A percentile compares a stretch with the other conserved stretches of the same genome.
phyloP scores from a whole-genome alignment of 73 alveolate species.

The Tetrahymena thermophila region DNA sequence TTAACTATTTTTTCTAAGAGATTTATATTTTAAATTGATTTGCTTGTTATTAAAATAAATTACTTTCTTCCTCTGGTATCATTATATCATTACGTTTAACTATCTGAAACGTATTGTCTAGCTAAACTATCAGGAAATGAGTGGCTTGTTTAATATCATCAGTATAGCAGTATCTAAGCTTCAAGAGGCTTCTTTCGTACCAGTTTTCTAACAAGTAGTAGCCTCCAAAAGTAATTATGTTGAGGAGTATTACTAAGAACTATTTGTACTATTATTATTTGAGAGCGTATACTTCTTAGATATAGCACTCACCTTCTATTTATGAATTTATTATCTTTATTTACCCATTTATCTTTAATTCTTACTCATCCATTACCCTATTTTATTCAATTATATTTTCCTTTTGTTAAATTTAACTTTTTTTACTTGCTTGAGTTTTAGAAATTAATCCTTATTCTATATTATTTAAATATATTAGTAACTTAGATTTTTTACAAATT shows the following conservation, averaged over 20 bases:
- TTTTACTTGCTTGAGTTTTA: not conserved
- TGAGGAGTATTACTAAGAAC: not conserved
- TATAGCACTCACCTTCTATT: not conserved
- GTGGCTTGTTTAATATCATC: conserved; percentile 1
- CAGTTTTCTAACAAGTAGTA: not conserved
- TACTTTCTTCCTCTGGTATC: not conserved
- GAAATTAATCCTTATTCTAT: not conserved
- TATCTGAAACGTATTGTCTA: not conserved
- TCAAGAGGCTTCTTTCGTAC: conserved; percentile 2
- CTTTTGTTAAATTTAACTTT: not conserved
- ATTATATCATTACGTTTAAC: not conserved
- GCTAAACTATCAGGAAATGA: not conserved
- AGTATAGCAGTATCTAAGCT: not conserved
- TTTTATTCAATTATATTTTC: not conserved
- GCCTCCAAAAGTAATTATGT: not conserved
- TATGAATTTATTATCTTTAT: not conserved
- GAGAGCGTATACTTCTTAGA: not conserved
- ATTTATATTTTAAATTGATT: no score
- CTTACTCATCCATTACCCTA: not conserved
- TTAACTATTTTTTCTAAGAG: not conserved
- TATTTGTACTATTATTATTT: not conserved
- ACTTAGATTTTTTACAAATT: not conserved
- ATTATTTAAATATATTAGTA: no score
- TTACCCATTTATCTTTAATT: not conserved
- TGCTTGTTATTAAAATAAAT: not conserved